A percentile compares a stretch with the other conserved stretches of the same genome.
Evolutionary conservation across 1,284 basidiomycete species (phyloP).

Genomic region (Tausonia pullulans): DNA sequence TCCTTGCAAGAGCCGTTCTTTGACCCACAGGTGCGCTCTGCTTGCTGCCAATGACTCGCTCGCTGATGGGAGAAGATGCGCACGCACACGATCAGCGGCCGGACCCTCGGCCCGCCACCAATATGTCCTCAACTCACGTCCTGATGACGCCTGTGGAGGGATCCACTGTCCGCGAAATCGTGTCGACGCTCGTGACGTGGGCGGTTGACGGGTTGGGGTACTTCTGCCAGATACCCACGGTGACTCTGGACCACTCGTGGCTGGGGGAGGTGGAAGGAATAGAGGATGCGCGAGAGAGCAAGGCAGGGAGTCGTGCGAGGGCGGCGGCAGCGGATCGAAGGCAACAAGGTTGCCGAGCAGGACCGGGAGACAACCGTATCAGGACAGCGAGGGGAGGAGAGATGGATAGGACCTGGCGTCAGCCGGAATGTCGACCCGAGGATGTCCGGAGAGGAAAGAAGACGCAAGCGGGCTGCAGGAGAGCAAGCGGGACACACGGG

Average conservation of each 20-base stretch:
- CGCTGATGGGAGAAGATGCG: conserved; percentile 13
- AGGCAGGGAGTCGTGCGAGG: not conserved
- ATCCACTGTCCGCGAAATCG: conserved; percentile 70
- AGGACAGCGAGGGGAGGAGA: not conserved
- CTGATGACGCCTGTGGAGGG: conserved; percentile 72
- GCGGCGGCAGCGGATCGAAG: not conserved
- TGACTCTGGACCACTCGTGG: conserved; percentile 14
- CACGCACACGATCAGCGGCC: not conserved
- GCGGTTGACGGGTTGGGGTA: conserved; percentile 89
- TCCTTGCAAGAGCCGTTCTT: too few species aligned
- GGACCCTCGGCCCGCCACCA: not conserved
- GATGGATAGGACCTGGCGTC: not conserved
- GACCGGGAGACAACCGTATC: not conserved
- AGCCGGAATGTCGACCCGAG: too few species aligned
- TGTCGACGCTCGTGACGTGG: conserved; percentile 85
- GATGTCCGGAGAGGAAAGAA: not conserved
- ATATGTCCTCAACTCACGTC: conserved; percentile 45
- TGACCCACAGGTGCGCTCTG: conserved; percentile 32
- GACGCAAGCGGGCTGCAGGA: too few species aligned
- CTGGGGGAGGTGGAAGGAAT: not conserved
- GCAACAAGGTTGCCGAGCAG: not conserved
- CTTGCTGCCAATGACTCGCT: conserved; percentile 33
- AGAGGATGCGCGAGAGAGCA: not conserved
- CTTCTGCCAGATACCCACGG: conserved; percentile 61
- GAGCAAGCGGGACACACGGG: conserved; percentile 1